Conservation (phyloP, 148 eudicot species). For the Linanthus parryae region DNA sequence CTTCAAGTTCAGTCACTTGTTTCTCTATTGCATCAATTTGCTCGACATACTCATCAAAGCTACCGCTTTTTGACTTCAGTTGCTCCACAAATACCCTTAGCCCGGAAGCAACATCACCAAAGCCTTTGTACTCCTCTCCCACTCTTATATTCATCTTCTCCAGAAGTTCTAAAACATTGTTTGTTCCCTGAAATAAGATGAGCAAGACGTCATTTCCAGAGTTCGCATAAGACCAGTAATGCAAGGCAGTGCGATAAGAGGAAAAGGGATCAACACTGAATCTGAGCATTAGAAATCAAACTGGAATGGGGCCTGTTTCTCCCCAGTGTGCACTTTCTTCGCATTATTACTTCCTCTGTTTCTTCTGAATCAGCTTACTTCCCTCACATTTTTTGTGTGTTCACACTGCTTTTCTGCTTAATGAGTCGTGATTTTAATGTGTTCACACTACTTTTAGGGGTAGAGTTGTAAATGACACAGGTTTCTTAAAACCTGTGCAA, state of each 20-base stretch:
- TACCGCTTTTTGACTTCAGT: constrained; percentile 62
- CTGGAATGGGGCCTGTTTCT: neutral
- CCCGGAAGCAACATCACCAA: constrained; percentile 84
- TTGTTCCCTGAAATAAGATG: constrained; percentile 51
- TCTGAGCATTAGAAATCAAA: neutral
- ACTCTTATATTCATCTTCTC: constrained; percentile 92
- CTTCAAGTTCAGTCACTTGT: constrained; percentile 92
- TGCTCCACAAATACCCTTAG: constrained; percentile 95
- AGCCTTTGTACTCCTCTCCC: constrained; percentile 81
- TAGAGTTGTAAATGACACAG: too few relatives aligned
- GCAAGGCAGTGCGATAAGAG: neutral
- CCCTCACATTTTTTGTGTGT: too few relatives aligned
- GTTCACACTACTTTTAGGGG: too few relatives aligned
- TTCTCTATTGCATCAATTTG: constrained; percentile 82
- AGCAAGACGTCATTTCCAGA: neutral
- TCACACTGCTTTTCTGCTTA: too few relatives aligned
- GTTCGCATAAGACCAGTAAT: neutral
- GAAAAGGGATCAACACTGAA: neutral
- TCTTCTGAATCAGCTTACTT: too few relatives aligned
- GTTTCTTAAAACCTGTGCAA: too few relatives aligned
- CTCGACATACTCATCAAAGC: constrained; percentile 71
- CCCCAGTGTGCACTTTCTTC: too few relatives aligned
- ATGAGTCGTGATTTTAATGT: too few relatives aligned
- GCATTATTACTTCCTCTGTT: too few relatives aligned
- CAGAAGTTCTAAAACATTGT: constrained; percentile 65